A percentile compares a stretch with the other conserved stretches of the same genome.
These are phyloP conservation scores for Periconia sp. DNA, from an alignment of 2,329 filamentous ascomycete genomes.

Conservation along the genomic window DNA sequence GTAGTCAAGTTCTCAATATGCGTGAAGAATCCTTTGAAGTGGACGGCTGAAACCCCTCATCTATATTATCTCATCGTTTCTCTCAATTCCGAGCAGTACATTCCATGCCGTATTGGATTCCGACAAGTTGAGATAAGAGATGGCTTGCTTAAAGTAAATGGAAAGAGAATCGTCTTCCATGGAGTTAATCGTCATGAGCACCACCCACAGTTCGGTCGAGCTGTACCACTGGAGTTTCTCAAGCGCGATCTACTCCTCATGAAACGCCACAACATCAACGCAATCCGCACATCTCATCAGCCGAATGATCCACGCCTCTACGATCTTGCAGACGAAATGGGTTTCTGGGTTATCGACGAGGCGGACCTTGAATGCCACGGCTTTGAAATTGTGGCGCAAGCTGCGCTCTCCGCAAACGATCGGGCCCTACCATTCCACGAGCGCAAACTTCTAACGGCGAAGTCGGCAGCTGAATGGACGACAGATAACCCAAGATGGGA, in stretches of 20 bases:
- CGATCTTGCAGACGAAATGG: conserved; percentile 69
- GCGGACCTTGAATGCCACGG: conserved; percentile 58
- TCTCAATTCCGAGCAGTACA: conserved; percentile 47
- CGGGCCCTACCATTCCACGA: conserved; percentile 63
- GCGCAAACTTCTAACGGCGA: conserved; percentile 63
- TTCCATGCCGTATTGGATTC: conserved; percentile 66
- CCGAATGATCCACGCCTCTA: conserved; percentile 67
- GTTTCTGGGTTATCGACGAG: conserved; percentile 68
- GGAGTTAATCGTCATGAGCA: conserved; percentile 76
- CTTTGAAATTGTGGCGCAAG: conserved; percentile 47
- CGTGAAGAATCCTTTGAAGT: conserved; percentile 64
- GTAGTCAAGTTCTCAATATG: conserved; percentile 35
- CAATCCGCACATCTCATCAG: conserved; percentile 72
- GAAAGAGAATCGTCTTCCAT: conserved; percentile 64
- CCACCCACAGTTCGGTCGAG: conserved; percentile 67
- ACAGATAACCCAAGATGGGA: conserved; percentile 67
- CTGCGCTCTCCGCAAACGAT: conserved; percentile 27
- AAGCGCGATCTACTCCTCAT: conserved; percentile 68
- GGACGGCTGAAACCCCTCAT: conserved; percentile 71
- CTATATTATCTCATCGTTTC: conserved; percentile 63
- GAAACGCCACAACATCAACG: conserved; percentile 75
- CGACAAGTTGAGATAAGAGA: conserved; percentile 67
- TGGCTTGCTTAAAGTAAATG: conserved; percentile 68
- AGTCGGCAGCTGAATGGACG: conserved; percentile 62
- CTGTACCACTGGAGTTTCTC: conserved; percentile 68